These are phyloP conservation scores for Globisporangium middletonii DNA, from an alignment of 352 stramenopile species.

Conservation along the genomic window DNA sequence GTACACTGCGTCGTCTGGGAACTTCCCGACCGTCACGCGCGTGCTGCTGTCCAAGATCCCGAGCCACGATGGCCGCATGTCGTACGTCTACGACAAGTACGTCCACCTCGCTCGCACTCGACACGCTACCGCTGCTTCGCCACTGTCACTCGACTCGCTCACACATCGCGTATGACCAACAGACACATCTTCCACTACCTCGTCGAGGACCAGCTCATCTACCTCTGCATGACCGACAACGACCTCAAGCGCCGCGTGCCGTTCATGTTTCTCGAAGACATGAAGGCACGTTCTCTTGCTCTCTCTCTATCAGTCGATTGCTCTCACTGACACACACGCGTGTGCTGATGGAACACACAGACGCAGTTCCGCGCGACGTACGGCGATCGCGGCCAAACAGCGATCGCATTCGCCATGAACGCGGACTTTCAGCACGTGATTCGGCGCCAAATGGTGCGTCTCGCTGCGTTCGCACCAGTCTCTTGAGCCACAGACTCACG, in stretches of 20 bases:
- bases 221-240: slow-evolving; percentile 97
- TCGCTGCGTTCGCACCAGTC: not conserved
- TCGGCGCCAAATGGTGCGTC: slow-evolving; percentile 86
- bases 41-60: slow-evolving; percentile 97
- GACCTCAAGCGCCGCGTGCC: slow-evolving; percentile 93
- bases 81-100: slow-evolving; percentile 97
- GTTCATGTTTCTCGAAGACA: slow-evolving; percentile 97
- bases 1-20: slow-evolving; percentile 94
- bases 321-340: not conserved
- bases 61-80: slow-evolving; percentile 91
- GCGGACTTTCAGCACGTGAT: slow-evolving; percentile 95
- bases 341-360: slow-evolving; percentile 5
- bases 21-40: slow-evolving; percentile 97
- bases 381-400: slow-evolving; percentile 69
- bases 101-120: slow-evolving; percentile 3
- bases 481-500: not conserved
- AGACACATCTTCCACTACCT: slow-evolving; percentile 95
- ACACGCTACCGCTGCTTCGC: too few species aligned
- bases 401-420: slow-evolving; percentile 98
- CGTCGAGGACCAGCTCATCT: slow-evolving; percentile 94
- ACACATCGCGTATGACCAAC: not conserved
- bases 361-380: slow-evolving; percentile 84
- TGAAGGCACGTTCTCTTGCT: slow-evolving; percentile 66
- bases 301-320: not conserved
- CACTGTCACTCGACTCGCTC: not conserved